Evolutionary conservation across 192 early-diverging fungal genomes (phyloP).

Genomic region (Backusella tuberculispora): DNA sequence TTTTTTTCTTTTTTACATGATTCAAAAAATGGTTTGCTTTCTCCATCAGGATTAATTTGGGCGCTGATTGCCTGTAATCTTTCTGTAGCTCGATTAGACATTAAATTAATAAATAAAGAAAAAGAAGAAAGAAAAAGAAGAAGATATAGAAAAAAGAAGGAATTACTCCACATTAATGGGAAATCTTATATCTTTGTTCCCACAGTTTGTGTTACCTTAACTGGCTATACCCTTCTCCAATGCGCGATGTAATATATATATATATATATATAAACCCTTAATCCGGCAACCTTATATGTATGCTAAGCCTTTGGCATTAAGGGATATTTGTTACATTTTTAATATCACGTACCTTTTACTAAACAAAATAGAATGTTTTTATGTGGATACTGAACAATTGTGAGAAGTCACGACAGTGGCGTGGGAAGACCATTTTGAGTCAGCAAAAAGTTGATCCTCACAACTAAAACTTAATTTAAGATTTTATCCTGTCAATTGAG

Average conservation of each 20-base stretch:
- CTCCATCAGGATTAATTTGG: constrained; percentile 2
- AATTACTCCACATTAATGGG: background rate
- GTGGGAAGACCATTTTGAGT: background rate
- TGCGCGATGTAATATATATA: background rate
- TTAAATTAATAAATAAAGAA: background rate
- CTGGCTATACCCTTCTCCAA: background rate
- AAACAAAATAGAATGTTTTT: background rate
- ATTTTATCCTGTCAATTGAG: background rate
- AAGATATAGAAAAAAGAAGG: background rate
- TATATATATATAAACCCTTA: too few relatives aligned
- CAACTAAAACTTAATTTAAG: background rate
- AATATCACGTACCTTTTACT: too few relatives aligned
- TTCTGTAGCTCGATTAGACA: background rate
- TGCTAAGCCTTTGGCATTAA: too few relatives aligned
- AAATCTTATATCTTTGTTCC: background rate
- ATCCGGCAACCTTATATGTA: too few relatives aligned
- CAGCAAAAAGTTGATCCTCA: background rate
- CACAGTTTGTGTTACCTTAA: background rate
- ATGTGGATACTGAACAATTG: background rate
- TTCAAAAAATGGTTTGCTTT: background rate
- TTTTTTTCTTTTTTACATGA: too few relatives aligned
- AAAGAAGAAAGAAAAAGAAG: background rate
- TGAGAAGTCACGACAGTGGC: background rate
- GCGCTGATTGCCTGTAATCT: constrained; percentile 11
- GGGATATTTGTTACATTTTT: too few relatives aligned